These are phyloP conservation scores for Emericellopsis cladophorae DNA, from an alignment of 2,329 filamentous ascomycete genomes.

Conservation along the genomic window DNA sequence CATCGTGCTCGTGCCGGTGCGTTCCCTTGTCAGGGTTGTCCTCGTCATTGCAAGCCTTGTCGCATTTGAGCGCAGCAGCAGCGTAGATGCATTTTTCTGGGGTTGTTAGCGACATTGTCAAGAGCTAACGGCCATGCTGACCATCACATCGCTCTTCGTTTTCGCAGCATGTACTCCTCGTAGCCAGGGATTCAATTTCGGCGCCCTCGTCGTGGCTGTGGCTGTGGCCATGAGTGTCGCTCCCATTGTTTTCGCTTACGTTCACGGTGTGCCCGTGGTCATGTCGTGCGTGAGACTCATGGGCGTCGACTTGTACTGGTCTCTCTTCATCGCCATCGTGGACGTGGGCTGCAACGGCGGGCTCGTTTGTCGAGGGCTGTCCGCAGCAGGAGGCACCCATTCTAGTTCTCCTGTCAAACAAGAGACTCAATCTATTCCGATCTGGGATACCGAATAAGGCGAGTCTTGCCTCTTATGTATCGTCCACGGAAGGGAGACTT, in stretches of 20 bases:
- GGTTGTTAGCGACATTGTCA: not conserved
- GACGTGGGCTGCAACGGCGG: not conserved
- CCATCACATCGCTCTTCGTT: constrained; percentile 1
- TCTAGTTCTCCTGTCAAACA: not conserved
- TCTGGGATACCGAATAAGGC: no score
- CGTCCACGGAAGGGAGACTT: no score
- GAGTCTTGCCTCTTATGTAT: no score
- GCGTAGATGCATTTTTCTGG: constrained; percentile 12
- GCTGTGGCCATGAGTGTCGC: not conserved
- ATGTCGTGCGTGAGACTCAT: not conserved
- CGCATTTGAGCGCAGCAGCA: constrained; percentile 10
- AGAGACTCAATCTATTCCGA: no score
- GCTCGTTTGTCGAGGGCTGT: not conserved
- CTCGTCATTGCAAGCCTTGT: constrained; percentile 10
- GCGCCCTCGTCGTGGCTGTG: no score
- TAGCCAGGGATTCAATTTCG: no score
- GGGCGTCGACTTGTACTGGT: no score
- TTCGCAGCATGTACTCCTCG: not conserved
- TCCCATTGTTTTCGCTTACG: not conserved
- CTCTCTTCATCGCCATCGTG: no score
- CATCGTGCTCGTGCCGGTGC: constrained; percentile 9
- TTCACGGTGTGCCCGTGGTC: not conserved
- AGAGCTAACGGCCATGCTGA: not conserved
- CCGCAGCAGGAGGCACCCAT: not conserved
- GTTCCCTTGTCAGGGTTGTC: constrained; percentile 6